Evolutionary conservation across 2,329 filamentous ascomycete species (phyloP).

Genomic region (Aurifilum marmelostoma): DNA sequence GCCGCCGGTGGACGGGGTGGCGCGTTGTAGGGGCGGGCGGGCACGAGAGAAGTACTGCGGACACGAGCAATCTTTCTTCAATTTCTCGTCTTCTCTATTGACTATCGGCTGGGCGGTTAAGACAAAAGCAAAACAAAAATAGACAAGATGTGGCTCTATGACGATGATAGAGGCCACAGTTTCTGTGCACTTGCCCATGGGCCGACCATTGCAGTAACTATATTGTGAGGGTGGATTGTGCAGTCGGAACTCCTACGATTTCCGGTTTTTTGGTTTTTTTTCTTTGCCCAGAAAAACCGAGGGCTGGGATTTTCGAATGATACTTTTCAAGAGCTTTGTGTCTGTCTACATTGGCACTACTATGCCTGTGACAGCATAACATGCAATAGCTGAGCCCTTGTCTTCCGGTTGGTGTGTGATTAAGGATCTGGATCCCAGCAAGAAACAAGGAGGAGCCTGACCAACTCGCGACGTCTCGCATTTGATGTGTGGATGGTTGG

Average conservation of each 20-base stretch:
- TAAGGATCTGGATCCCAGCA: not conserved
- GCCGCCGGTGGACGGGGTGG: slow-evolving; percentile 37
- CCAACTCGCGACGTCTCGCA: not conserved
- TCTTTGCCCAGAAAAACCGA: too few relatives aligned
- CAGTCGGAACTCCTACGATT: too few relatives aligned
- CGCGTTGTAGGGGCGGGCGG: slow-evolving; percentile 26
- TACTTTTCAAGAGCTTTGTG: not conserved
- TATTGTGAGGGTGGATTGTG: too few relatives aligned
- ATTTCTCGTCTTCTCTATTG: not conserved
- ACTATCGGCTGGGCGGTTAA: not conserved
- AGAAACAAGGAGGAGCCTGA: not conserved
- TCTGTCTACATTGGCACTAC: not conserved
- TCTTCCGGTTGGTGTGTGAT: not conserved
- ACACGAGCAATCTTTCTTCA: not conserved
- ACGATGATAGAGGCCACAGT: not conserved
- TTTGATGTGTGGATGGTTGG: not conserved
- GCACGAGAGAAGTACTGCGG: not conserved
- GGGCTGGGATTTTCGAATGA: not conserved
- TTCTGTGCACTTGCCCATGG: not conserved
- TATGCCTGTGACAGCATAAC: not conserved
- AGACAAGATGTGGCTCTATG: not conserved
- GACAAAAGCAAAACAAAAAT: not conserved
- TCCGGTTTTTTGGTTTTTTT: too few relatives aligned
- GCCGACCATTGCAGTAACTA: too few relatives aligned
- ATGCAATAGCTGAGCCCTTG: not conserved